Evolutionary conservation across 768 basidiomycete species (phyloP).

Genomic region (Nevesoporus exiguus): DNA sequence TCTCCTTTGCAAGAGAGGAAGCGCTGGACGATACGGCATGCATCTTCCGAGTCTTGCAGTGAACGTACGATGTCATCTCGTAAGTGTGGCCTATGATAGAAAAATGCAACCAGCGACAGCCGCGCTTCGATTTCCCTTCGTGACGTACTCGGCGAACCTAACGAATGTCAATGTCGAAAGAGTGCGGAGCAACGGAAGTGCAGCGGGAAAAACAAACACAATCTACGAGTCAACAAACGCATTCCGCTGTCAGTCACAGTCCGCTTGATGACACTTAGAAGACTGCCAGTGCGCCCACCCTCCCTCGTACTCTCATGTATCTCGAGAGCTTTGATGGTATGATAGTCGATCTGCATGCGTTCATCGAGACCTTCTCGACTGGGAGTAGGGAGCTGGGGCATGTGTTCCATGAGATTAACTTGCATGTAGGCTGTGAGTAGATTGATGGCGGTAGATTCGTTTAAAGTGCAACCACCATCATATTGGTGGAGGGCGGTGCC

Average conservation of each 20-base stretch:
- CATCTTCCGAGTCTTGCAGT: conserved; percentile 63
- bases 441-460: conserved; percentile 55
- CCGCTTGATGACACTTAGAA: conserved; percentile 70
- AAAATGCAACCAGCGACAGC: conserved; percentile 75
- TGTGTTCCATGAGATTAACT: conserved; percentile 70
- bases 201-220: conserved; percentile 51
- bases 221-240: conserved; percentile 68
- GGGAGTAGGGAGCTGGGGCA: conserved; percentile 61
- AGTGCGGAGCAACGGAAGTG: conserved; percentile 4
- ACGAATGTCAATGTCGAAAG: conserved; percentile 11
- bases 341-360: conserved; percentile 87
- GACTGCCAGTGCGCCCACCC: conserved; percentile 68
- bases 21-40: conserved; percentile 71
- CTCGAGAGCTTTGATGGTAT: conserved; percentile 87
- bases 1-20: conserved; percentile 70
- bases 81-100: conserved; percentile 57
- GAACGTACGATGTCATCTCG: conserved; percentile 57
- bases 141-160: conserved; percentile 84
- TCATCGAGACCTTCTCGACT: conserved; percentile 49
- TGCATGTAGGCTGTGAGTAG: conserved; percentile 65
- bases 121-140: conserved; percentile 65
- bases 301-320: conserved; percentile 73
- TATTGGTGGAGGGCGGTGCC: conserved; percentile 1
- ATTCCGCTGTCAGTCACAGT: conserved; percentile 78
- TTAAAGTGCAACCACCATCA: conserved; percentile 17